Evolutionary conservation across 169 alveolate genomes (phyloP).

Genomic region (Plasmodium vinckei): DNA sequence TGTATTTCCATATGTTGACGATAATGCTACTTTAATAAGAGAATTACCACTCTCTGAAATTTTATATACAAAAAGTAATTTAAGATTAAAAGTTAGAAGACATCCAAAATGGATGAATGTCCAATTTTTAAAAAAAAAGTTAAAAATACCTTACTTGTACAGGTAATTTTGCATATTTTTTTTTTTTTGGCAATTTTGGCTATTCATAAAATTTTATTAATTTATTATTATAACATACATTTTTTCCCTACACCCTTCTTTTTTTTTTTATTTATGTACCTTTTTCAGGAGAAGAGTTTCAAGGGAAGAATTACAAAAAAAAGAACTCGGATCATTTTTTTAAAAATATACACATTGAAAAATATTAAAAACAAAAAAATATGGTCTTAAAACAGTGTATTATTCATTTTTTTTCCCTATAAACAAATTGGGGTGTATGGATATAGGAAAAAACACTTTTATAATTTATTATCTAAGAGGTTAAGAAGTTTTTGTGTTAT

Average conservation of each 20-base stretch:
- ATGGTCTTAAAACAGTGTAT: too few species aligned
- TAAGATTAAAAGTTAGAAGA: conserved; percentile 80
- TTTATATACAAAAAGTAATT: conserved; percentile 79
- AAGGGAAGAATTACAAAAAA: conserved; percentile 71
- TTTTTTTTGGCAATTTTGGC: conserved; percentile 5
- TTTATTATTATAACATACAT: not conserved
- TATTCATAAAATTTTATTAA: not conserved
- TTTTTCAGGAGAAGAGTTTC: conserved; percentile 47
- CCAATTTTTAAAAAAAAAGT: conserved; percentile 49
- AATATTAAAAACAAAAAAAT: too few species aligned
- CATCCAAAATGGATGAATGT: conserved; percentile 85
- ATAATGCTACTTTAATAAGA: conserved; percentile 82
- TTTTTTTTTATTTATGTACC: not conserved
- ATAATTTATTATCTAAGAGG: not conserved
- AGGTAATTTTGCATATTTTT: conserved; percentile 21
- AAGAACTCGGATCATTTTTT: conserved; percentile 70
- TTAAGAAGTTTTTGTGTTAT: not conserved
- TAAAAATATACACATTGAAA: conserved; percentile 4
- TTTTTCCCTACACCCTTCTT: not conserved
- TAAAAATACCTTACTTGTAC: conserved; percentile 74
- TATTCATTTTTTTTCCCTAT: too few species aligned
- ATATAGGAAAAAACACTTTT: not conserved
- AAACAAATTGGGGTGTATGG: not conserved
- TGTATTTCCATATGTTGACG: conserved; percentile 86
- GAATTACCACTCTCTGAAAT: conserved; percentile 79